A percentile compares a stretch with the other conserved stretches of the same genome.
phyloP scores from a whole-genome alignment of 2,329 filamentous ascomycete species.

The Cadophora gregata region DNA sequence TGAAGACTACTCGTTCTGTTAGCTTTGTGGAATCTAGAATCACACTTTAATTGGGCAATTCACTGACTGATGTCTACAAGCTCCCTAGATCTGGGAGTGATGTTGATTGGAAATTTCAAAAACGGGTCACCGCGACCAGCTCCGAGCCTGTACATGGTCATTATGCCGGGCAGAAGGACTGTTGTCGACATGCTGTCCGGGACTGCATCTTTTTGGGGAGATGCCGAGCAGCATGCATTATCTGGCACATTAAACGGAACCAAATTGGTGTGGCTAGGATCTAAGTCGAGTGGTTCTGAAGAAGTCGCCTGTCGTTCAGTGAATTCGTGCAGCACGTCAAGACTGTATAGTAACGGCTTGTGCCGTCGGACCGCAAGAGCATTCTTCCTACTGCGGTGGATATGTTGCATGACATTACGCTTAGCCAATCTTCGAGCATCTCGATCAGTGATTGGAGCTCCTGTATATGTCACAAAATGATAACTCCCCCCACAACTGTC shows the following conservation, averaged over 20 bases:
- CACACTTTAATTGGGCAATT: too few relatives aligned
- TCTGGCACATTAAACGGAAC: neutral
- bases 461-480: conserved; percentile 3
- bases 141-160: neutral
- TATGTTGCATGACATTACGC: conserved; percentile 1
- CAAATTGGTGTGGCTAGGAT: neutral
- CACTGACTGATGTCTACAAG: conserved; percentile 1
- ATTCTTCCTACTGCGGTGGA: neutral
- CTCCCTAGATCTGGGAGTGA: conserved; percentile 2
- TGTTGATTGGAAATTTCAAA: neutral
- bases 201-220: neutral
- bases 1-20: neutral
- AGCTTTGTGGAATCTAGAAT: neutral
- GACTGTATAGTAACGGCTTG: neutral
- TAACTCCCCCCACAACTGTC: neutral
- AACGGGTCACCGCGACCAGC: conserved; percentile 9
- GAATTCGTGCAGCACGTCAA: neutral
- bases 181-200: neutral
- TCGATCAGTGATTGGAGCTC: neutral
- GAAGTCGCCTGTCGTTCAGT: neutral
- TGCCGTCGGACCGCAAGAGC: neutral
- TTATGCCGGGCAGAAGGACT: neutral
- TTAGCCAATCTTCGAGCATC: neutral
- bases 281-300: neutral
- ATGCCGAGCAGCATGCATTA: neutral